Base-by-base conservation (phyloP, 805 yeast genomes). In the Candida railenensis region DNA sequence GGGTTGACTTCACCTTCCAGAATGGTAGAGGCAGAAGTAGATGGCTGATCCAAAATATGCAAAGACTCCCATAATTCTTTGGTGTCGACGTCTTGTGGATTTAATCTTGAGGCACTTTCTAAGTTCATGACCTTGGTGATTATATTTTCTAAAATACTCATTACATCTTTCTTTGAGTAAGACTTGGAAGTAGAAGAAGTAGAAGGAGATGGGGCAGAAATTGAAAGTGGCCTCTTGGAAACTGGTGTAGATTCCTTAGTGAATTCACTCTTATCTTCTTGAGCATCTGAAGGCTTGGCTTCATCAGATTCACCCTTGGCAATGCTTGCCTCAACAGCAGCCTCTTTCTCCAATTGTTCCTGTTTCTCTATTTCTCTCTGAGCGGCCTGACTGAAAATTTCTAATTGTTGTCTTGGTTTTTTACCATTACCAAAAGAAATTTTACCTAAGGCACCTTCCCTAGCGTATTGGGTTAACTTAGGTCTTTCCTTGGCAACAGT, bases 401-500 rank as follows among this genome's bases (percentile, higher is more conserved):
- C 89, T 61, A 91, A 75, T 58, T 87, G 89, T 63, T 85, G 89
- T 71, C 96, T 83, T 51, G 97, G 97, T 53, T 86, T 85, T 62
- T 87, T 89, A 56, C 89, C 88, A 22, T 83, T 78, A 37, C 89
- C 85, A 55, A 83, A 75, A 11, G 91, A 80, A 48, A 90, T 86
- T 67, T 85, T 88, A 55, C 98, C 97, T 48, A 92, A 74, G 1
- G 96, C 94, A 57, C 96, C 97, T 59, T 85, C 96, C 58, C 79
- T 79, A 25, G 82, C 81, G 55, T 81, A 81, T 52, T 78, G 83
- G 37, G 78, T 76, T 34, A 77, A 70, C 67, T 83, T 83, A 45
- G 89, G 86, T 70, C 89, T 81, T 58, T 89, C 96, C 62, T 89
- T 88, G 20, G 97, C 99, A 34, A 89, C 92, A 45, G 92, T 87